Evolutionary conservation across 345 rosid genomes (phyloP).

Genomic region (Capsella bursapastoris): DNA sequence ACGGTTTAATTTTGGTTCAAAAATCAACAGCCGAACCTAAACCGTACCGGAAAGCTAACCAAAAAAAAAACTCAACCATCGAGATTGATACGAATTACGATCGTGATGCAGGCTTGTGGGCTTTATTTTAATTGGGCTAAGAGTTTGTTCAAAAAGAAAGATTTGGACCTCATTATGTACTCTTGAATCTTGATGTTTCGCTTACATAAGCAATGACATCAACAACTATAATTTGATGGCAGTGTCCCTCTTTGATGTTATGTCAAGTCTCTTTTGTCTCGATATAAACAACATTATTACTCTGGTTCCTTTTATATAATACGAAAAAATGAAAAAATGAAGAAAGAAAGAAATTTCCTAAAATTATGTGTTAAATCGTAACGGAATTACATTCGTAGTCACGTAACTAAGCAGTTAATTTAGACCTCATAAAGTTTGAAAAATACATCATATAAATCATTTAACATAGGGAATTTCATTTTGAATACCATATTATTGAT

Average conservation of each 20-base stretch:
- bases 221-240: not conserved
- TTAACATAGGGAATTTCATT: not conserved
- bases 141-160: not conserved
- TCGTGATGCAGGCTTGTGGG: not conserved
- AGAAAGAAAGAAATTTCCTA: too few relatives aligned
- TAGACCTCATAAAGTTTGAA: not conserved
- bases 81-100: too few relatives aligned
- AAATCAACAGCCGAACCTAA: not conserved
- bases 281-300: not conserved
- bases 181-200: not conserved
- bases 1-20: constrained; percentile 27
- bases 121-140: not conserved
- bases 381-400: not conserved
- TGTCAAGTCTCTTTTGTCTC: not conserved
- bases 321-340: not conserved
- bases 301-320: not conserved
- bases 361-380: not conserved
- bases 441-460: not conserved
- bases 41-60: constrained; percentile 1
- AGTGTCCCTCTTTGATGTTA: not conserved
- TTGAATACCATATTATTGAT: not conserved
- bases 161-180: not conserved
- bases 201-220: constrained; percentile 32
- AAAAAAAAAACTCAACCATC: not conserved
- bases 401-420: not conserved